Evolutionary conservation across 176 grass and related monocot species (phyloP).

Genomic region (Musa itinerans): DNA sequence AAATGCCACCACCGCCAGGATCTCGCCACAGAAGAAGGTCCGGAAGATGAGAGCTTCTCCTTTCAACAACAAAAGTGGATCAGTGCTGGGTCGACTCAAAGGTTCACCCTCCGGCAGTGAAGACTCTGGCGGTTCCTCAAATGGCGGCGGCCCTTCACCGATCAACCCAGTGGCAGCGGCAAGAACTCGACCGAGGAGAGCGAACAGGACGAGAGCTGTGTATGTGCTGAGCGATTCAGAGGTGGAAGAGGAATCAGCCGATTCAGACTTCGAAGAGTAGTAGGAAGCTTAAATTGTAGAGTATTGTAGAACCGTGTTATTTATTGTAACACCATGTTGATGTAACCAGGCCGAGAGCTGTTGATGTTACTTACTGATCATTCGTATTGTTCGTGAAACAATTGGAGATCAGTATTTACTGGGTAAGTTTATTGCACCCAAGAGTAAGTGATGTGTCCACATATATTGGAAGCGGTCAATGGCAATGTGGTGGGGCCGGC

Average conservation of each 20-base stretch:
- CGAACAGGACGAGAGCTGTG: slow-evolving; percentile 23
- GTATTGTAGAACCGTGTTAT: too few species aligned
- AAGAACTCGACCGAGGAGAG: slow-evolving; percentile 43
- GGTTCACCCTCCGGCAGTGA: slow-evolving; percentile 18
- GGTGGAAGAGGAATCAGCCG: slow-evolving; percentile 32
- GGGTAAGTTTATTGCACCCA: too few species aligned
- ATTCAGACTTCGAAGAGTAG: slow-evolving; percentile 46
- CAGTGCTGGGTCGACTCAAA: slow-evolving; percentile 22
- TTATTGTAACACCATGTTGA: too few species aligned
- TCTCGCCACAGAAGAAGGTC: slow-evolving; percentile 56
- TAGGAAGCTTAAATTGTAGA: slow-evolving; percentile 5
- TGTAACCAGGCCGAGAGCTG: too few species aligned
- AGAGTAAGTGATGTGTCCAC: too few species aligned
- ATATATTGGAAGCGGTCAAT: too few species aligned
- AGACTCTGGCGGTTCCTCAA: slow-evolving; percentile 19
- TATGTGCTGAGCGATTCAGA: slow-evolving; percentile 40
- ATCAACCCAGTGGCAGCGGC: slow-evolving; percentile 13
- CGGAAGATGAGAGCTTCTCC: slow-evolving; percentile 59
- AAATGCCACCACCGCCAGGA: slow-evolving; percentile 20
- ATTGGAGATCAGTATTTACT: too few species aligned
- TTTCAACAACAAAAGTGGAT: slow-evolving; percentile 72
- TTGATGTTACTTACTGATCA: too few species aligned
- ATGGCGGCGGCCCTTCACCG: slow-evolving; percentile 17
- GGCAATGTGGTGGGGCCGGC: too few species aligned
- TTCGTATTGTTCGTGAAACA: too few species aligned